Conservation (phyloP, 2,329 filamentous ascomycete species). For the Paraconiothyrium brasiliense region DNA sequence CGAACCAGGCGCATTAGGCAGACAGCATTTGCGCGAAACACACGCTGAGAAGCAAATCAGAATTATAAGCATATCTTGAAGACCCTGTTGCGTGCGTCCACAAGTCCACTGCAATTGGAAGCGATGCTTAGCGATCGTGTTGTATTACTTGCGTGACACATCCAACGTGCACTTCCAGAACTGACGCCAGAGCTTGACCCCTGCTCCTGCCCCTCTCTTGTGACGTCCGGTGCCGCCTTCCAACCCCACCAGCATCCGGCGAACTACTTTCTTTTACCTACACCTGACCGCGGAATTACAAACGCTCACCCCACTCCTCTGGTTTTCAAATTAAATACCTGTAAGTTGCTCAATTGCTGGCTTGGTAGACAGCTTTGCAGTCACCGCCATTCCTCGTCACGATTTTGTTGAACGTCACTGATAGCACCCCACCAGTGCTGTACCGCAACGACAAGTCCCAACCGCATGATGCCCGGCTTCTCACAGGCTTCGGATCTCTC, state of each 20-base stretch:
- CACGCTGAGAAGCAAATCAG: slow-evolving; percentile 42
- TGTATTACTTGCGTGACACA: slow-evolving; percentile 25
- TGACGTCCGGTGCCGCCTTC: slow-evolving; percentile 10
- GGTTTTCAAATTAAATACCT: slow-evolving; percentile 1
- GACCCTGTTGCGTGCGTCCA: background rate
- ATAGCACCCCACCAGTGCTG: slow-evolving; percentile 30
- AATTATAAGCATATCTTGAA: slow-evolving; percentile 40
- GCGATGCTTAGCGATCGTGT: slow-evolving; percentile 37
- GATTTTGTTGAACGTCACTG: slow-evolving; percentile 16
- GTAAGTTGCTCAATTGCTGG: slow-evolving; percentile 17
- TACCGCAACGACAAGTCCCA: slow-evolving; percentile 27
- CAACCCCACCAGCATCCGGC: slow-evolving; percentile 9
- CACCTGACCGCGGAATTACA: slow-evolving; percentile 21
- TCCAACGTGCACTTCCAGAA: slow-evolving; percentile 9
- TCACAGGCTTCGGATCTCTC: slow-evolving; percentile 85
- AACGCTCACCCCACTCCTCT: background rate
- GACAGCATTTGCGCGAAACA: slow-evolving; percentile 45
- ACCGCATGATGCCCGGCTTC: slow-evolving; percentile 66
- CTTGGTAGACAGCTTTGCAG: slow-evolving; percentile 22
- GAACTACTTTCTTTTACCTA: slow-evolving; percentile 19
- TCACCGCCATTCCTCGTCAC: slow-evolving; percentile 18
- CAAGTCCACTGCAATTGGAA: background rate
- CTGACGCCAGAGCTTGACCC: slow-evolving; percentile 11
- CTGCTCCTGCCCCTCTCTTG: slow-evolving; percentile 11
- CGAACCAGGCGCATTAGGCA: slow-evolving; percentile 39